Percentiles rank a stretch among this genome's conserved stretches.
Conservation (phyloP, 2,329 filamentous ascomycete species). For the Pseudogymnoascus sp. region DNA sequence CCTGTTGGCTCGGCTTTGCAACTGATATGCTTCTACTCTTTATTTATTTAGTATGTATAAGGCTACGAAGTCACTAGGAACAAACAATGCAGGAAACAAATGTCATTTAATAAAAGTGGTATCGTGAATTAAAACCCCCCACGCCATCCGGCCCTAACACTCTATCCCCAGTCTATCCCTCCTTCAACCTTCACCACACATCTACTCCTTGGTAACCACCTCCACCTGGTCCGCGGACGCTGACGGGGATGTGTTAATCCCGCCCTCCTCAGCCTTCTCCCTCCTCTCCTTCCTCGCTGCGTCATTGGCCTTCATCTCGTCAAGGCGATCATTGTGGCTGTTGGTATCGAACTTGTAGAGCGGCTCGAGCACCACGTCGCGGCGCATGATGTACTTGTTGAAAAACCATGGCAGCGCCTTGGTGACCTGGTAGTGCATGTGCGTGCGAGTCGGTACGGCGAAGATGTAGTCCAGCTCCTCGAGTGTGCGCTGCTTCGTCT, state of each 20-base stretch:
- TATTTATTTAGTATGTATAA: not conserved
- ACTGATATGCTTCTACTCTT: not conserved
- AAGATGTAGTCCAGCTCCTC: conserved; percentile 38
- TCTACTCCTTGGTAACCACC: not conserved
- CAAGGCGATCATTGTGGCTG: not conserved
- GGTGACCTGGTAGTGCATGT: conserved; percentile 25
- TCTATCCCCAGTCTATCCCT: not conserved
- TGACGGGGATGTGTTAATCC: not conserved
- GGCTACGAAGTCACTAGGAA: not conserved
- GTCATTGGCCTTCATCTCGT: not conserved
- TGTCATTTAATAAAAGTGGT: not conserved
- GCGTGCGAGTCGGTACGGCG: conserved; percentile 17
- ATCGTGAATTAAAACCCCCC: not conserved
- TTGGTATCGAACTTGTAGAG: conserved; percentile 41
- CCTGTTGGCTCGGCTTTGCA: not conserved
- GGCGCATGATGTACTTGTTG: conserved; percentile 22
- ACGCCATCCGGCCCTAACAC: not conserved
- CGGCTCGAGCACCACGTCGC: conserved; percentile 37
- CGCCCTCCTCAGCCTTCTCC: not conserved
- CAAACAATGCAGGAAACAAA: not conserved
- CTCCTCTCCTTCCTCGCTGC: conserved; percentile 1
- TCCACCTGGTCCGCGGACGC: not conserved
- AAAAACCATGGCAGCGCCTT: conserved; percentile 50
- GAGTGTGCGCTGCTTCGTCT: conserved; percentile 41
- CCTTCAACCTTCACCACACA: not conserved